Base-by-base conservation (phyloP, 2,329 filamentous ascomycete genomes). In the Phialocephala sp. region DNA sequence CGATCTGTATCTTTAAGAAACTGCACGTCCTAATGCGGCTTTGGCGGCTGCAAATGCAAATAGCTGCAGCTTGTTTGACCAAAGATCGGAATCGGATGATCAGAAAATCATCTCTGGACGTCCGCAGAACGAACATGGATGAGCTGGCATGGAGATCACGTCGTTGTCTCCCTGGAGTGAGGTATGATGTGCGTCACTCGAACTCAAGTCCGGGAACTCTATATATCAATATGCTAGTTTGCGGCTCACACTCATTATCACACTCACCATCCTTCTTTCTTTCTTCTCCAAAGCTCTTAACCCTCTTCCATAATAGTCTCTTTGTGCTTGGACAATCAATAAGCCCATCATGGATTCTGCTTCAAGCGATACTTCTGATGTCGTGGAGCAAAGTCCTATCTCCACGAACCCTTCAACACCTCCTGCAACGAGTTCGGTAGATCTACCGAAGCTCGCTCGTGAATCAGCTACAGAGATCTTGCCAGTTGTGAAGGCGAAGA, bases 371-470 rank as follows among this genome's bases (percentile, higher is more conserved):
- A 39, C 35, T 2, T 63, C 54, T 14, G 61, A 63, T 20, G 37
- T 56, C 22, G 27, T 54, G 24, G 47, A 59, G 14, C n/a, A 12
- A 12, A 55, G 50, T n/a, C 55, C 61, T 14, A 20, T 63, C 9
- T 59, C 61, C 27, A 63, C 61, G 5, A 54, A 39, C 22, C 50
- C 61, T 43, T 63, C 61, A 41, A 54, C 50, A 2, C 41, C 61
- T 43, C 39, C 37, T 9, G 52, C 35, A 36, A 45, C 61, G 2
- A 43, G 35, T n/a, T 35, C 43, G 11, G 11, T 50, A 35, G 43
- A 59, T 43, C 39, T 59, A 8, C 15, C 45, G 14, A 59, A 59
- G 41, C 55, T 63, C 27, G 47, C 61, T 14, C 45, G 47, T 22
- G 47, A 50, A 4, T 45, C 47, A 37, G 36, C 22, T n/a, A 61